Evolutionary conservation across 495 filamentous ascomycete genomes (phyloP).

Genomic region (Glarea lozoyensis): DNA sequence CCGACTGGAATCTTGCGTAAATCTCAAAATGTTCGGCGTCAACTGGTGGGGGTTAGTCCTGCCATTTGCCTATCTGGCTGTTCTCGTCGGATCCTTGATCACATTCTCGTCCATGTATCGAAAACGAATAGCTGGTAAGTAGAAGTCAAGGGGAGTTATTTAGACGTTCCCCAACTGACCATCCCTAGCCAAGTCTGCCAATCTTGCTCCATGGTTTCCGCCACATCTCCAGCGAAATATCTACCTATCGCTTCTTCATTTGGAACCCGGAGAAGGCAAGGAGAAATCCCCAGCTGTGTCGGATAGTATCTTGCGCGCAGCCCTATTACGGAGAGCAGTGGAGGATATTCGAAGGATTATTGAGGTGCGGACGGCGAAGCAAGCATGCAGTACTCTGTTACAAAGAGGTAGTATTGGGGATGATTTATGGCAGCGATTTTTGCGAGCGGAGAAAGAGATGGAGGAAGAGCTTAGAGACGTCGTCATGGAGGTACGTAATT

Average conservation of each 20-base stretch:
- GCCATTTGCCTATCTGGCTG: constrained; percentile 77
- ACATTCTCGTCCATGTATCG: constrained; percentile 91
- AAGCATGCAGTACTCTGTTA: constrained; percentile 69
- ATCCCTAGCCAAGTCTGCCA: constrained; percentile 54
- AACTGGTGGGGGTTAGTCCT: constrained; percentile 75
- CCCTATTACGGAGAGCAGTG: constrained; percentile 78
- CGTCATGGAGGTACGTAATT: constrained; percentile 66
- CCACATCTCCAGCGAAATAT: constrained; percentile 85
- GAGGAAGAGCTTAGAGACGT: constrained; percentile 93
- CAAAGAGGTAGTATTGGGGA: constrained; percentile 91
- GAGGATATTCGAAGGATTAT: constrained; percentile 91
- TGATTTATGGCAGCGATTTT: constrained; percentile 90
- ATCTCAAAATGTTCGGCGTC: constrained; percentile 43
- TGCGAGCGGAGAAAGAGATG: constrained; percentile 91
- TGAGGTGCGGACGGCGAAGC: constrained; percentile 74
- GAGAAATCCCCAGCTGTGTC: constrained; percentile 66
- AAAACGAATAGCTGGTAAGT: constrained; percentile 81
- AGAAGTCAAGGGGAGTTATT: not conserved
- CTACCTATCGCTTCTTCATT: constrained; percentile 85
- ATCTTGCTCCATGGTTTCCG: constrained; percentile 86
- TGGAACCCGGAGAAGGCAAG: constrained; percentile 59
- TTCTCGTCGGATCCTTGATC: constrained; percentile 78
- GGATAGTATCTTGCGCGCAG: constrained; percentile 78
- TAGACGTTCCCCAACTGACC: constrained; percentile 1
- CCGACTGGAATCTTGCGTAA: not conserved